A percentile compares a stretch with the other conserved stretches of the same genome.
Evolutionary conservation across 2,329 filamentous ascomycete genomes (phyloP).

Genomic region (Fusarium cicatricum): DNA sequence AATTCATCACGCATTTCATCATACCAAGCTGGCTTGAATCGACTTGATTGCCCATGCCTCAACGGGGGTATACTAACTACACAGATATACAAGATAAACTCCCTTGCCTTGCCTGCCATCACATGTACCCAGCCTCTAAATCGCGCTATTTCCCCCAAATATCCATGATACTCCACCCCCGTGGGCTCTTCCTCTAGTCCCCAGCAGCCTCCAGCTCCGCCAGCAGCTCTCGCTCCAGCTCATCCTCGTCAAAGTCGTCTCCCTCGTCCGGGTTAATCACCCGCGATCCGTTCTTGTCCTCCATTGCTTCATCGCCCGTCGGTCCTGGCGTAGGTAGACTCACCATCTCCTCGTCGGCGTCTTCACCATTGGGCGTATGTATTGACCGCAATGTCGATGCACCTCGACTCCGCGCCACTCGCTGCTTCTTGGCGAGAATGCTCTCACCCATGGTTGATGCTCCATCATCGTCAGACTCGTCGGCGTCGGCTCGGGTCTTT

Average conservation of each 20-base stretch:
- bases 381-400: slow-evolving; percentile 58
- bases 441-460: slow-evolving; percentile 47
- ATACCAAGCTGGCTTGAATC: not conserved
- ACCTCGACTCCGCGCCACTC: slow-evolving; percentile 54
- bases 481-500: slow-evolving; percentile 43
- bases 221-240: slow-evolving; percentile 70
- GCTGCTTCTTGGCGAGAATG: slow-evolving; percentile 60
- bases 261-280: slow-evolving; percentile 42
- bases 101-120: not conserved
- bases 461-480: slow-evolving; percentile 47
- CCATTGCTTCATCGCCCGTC: slow-evolving; percentile 46
- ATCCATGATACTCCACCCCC: slow-evolving; percentile 6
- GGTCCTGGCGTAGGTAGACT: slow-evolving; percentile 53
- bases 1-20: no score
- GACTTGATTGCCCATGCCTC: slow-evolving; percentile 23
- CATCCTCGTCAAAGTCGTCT: slow-evolving; percentile 60
- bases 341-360: slow-evolving; percentile 45
- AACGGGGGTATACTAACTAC: slow-evolving; percentile 25
- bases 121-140: slow-evolving; percentile 23
- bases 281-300: slow-evolving; percentile 42
- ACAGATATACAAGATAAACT: slow-evolving; percentile 12
- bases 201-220: slow-evolving; percentile 62
- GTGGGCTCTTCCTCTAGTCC: slow-evolving; percentile 30
- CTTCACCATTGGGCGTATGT: slow-evolving; percentile 51
- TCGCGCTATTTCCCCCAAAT: slow-evolving; percentile 4